These are phyloP conservation scores for Kwoniella dendrophila DNA, from an alignment of 768 basidiomycete genomes.

Conservation along the genomic window DNA sequence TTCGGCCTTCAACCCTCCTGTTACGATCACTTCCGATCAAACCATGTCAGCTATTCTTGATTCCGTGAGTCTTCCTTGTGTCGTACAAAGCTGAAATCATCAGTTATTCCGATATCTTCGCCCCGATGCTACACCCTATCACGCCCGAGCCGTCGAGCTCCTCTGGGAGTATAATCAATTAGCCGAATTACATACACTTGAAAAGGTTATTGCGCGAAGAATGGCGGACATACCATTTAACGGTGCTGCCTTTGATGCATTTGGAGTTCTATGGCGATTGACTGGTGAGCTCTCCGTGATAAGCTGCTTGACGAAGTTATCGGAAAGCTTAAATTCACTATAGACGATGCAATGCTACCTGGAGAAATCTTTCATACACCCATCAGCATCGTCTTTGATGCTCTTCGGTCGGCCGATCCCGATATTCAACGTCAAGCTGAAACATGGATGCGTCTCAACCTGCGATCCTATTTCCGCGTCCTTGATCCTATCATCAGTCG, in stretches of 20 bases:
- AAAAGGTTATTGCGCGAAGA: conserved; percentile 63
- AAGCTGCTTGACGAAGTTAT: background rate
- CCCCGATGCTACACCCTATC: conserved; percentile 69
- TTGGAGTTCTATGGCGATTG: conserved; percentile 88
- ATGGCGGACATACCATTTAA: conserved; percentile 64
- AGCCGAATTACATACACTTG: conserved; percentile 38
- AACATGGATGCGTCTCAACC: conserved; percentile 94
- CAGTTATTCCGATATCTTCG: conserved; percentile 76
- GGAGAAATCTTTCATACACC: conserved; percentile 82
- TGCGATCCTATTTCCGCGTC: conserved; percentile 87
- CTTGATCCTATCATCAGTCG: conserved; percentile 75
- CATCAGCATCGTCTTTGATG: conserved; percentile 83
- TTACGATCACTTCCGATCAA: conserved; percentile 62
- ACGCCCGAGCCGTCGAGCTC: conserved; percentile 75
- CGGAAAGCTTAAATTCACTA: background rate
- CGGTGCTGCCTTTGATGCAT: conserved; percentile 72
- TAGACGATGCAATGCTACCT: conserved; percentile 76
- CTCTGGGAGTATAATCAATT: conserved; percentile 65
- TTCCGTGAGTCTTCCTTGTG: conserved; percentile 17
- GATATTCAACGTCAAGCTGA: conserved; percentile 76
- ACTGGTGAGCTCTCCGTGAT: conserved; percentile 63
- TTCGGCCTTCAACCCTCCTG: conserved; percentile 60
- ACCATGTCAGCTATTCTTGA: conserved; percentile 55
- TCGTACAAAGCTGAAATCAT: background rate
- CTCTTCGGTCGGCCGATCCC: conserved; percentile 75